phyloP scores from a whole-genome alignment of 371 early-diverging fungal species.

The Mucor indicus region DNA sequence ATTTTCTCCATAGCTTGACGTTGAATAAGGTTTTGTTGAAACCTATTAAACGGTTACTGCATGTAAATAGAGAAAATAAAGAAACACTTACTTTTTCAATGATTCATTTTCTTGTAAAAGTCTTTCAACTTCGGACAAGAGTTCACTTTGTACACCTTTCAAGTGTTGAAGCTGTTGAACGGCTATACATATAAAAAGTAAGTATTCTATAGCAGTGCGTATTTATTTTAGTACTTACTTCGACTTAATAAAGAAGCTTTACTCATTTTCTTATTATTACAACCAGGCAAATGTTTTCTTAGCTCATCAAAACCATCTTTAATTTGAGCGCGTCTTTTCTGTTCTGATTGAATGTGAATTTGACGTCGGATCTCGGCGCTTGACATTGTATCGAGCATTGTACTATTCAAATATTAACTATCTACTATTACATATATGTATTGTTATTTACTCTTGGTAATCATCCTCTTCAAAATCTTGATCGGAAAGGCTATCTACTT shows the following conservation, averaged over 20 bases:
- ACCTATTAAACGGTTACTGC: conserved; percentile 23
- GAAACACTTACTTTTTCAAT: conserved; percentile 42
- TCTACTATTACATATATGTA: no score
- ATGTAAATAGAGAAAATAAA: no score
- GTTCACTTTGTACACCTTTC: conserved; percentile 41
- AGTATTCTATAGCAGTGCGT: background rate
- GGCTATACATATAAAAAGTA: conserved; percentile 17
- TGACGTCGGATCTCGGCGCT: conserved; percentile 48
- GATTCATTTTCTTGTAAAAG: conserved; percentile 47
- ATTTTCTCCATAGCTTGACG: conserved; percentile 54
- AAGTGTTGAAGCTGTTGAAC: conserved; percentile 51
- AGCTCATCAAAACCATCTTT: conserved; percentile 55
- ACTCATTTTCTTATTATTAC: conserved; percentile 55
- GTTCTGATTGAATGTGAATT: conserved; percentile 55
- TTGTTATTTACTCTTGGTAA: no score
- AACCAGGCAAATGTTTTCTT: conserved; percentile 48
- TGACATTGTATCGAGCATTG: no score
- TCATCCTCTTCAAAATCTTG: no score
- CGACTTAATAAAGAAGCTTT: conserved; percentile 53
- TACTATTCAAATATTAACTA: no score
- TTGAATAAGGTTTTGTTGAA: conserved; percentile 47
- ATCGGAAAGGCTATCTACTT: no score
- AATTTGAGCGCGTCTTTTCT: conserved; percentile 51
- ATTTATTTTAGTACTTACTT: no score
- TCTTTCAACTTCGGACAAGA: conserved; percentile 48